These are phyloP conservation scores for Ophiostoma fasciatum DNA, from an alignment of 2,329 filamentous ascomycete species.

Conservation along the genomic window DNA sequence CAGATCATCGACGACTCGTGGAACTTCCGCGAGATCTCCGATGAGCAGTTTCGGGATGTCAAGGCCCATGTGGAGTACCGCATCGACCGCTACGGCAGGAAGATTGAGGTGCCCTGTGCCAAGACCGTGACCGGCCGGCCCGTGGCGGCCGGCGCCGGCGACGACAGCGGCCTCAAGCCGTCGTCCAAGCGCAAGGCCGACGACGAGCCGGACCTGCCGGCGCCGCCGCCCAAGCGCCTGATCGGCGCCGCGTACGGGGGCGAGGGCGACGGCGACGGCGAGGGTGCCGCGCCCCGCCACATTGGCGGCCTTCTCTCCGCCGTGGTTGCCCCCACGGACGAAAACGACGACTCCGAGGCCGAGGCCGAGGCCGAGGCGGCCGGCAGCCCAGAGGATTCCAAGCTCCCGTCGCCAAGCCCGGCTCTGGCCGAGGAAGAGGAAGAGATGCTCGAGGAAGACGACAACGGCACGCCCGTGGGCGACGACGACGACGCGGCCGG, in stretches of 20 bases:
- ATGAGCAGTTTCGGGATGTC: slow-evolving; percentile 9
- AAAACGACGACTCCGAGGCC: slow-evolving; percentile 11
- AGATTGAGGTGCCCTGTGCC: slow-evolving; percentile 19
- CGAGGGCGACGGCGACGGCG: slow-evolving; percentile 18
- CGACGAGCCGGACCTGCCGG: slow-evolving; percentile 33
- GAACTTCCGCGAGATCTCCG: slow-evolving; percentile 11
- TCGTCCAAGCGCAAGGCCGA: slow-evolving; percentile 35
- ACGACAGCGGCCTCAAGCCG: slow-evolving; percentile 1
- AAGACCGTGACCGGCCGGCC: slow-evolving; percentile 11
- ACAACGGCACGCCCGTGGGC: slow-evolving; percentile 4
- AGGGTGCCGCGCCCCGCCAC: slow-evolving; percentile 23
- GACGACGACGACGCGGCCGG: slow-evolving; percentile 13
- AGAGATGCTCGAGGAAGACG: slow-evolving; percentile 6
- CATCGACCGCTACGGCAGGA: slow-evolving; percentile 11
- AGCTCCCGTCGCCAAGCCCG: slow-evolving; percentile 4
- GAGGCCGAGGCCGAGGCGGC: slow-evolving; percentile 7
- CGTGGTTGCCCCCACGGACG: slow-evolving; percentile 14
- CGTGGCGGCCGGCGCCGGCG: not conserved
- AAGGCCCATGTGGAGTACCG: slow-evolving; percentile 13
- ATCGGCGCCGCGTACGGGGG: slow-evolving; percentile 9
- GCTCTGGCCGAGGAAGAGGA: slow-evolving; percentile 7
- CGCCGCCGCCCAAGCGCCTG: slow-evolving; percentile 33
- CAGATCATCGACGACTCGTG: slow-evolving; percentile 11
- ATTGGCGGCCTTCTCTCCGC: slow-evolving; percentile 24
- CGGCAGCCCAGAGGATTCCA: slow-evolving; percentile 2